Evolutionary conservation across 148 eudicot genomes (phyloP), one percentile per base, ranked within the genome.

Genomic region (Dianthus caryophyllus): DNA sequence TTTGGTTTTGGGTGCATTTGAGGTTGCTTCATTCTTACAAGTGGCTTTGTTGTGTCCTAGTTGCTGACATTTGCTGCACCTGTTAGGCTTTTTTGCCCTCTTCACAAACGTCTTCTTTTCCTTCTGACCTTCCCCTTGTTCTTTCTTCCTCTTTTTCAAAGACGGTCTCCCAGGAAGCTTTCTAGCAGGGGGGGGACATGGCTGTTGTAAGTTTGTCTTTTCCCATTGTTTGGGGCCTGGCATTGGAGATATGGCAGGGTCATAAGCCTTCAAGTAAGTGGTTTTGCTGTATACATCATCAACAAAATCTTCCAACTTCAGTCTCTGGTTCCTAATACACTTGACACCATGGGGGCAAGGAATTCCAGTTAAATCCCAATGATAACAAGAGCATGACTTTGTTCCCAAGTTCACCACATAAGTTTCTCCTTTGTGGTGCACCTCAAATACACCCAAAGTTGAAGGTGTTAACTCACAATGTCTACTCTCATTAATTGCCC

Each of bases 341-440:
- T 49, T 50, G 1, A 62, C 2, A 9, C 31, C 66, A 43, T 41
- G 51, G 17, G 49, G 17, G n/a, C 66, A 62, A 5, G 66, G 66
- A 9, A 62, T 21, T 21, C 29, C 66, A 15, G 10, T 20, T 1
- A 62, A 20, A 6, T 62, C 49, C 66, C 51, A 62, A 25, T 39
- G 41, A 13, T 2, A 20, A 17, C 31, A 62, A 5, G 5, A 22
- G 41, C 65, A 61, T 2, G 1, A 9, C 7, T 6, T 61, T 0
- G 8, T 21, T 20, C 11, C 4, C 15, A 61, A 38, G 12, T 33
- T 21, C 1, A 38, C 65, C 3, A 61, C 47, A n/a, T 10, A 36
- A 5, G 15, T 1, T 0, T 18, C 65, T 2, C 29, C 49, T 15
- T 38, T 43, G 13, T 38, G 3, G 2, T 36, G 25, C 2, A 61